Evolutionary conservation across 768 basidiomycete species (phyloP).

Genomic region (Fomitopsis serialis): DNA sequence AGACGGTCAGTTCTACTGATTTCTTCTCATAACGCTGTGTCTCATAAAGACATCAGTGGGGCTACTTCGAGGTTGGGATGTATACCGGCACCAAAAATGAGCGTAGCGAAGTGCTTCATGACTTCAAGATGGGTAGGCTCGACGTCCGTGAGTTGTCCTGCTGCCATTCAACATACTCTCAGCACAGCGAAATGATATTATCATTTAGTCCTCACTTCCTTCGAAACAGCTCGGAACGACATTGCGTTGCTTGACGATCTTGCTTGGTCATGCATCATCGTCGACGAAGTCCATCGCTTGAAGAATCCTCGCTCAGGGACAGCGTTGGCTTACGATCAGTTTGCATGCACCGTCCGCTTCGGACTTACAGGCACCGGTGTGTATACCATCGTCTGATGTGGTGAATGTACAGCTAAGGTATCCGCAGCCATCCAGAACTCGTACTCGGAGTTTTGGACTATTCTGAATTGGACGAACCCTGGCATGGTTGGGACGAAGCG

Average conservation of each 20-base stretch:
- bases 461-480: conserved; percentile 90
- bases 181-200: not conserved
- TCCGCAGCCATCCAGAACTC: conserved; percentile 73
- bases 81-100: conserved; percentile 53
- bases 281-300: conserved; percentile 89
- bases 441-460: conserved; percentile 87
- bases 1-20: conserved; percentile 53
- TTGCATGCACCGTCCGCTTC: conserved; percentile 62
- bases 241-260: conserved; percentile 66
- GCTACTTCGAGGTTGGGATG: conserved; percentile 83
- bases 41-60: conserved; percentile 56
- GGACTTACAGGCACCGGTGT: conserved; percentile 77
- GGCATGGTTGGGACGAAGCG: conserved; percentile 62
- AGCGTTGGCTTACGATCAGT: conserved; percentile 64
- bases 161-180: not conserved
- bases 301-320: conserved; percentile 73
- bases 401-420: conserved; percentile 7
- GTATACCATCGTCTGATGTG: not conserved
- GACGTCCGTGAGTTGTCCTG: conserved; percentile 62
- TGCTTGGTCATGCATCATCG: conserved; percentile 66
- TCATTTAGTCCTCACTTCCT: conserved; percentile 68
- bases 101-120: conserved; percentile 50
- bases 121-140: conserved; percentile 77
- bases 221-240: conserved; percentile 68
- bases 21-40: not conserved